phyloP scores from a whole-genome alignment of 495 filamentous ascomycete species.

The Haplographium delicatum region DNA sequence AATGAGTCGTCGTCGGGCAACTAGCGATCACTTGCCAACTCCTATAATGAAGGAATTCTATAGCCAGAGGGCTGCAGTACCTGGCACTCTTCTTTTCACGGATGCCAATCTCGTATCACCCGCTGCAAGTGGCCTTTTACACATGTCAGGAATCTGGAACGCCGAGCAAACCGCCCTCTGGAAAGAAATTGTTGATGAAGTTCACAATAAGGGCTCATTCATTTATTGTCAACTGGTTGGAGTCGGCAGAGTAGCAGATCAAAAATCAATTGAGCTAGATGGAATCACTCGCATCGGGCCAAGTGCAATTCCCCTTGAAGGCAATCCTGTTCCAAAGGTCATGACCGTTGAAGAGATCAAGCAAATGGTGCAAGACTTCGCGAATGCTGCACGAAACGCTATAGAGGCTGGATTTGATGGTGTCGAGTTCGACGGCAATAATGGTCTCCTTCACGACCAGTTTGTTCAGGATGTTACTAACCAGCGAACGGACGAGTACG shows the following conservation, averaged over 20 bases:
- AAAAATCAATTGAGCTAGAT: neutral
- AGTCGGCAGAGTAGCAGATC: slow-evolving; percentile 51
- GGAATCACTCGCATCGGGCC: neutral
- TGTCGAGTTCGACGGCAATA: neutral
- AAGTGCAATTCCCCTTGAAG: slow-evolving; percentile 26
- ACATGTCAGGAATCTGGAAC: slow-evolving; percentile 59
- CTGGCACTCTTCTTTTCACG: slow-evolving; percentile 55
- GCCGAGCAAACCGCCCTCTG: slow-evolving; percentile 56
- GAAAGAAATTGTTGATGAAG: slow-evolving; percentile 57
- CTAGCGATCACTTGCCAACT: slow-evolving; percentile 37
- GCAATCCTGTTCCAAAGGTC: slow-evolving; percentile 31
- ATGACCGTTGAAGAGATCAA: neutral
- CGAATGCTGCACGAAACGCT: neutral
- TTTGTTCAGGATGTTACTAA: neutral
- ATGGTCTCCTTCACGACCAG: neutral
- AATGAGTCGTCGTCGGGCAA: slow-evolving; percentile 38
- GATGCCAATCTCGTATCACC: slow-evolving; percentile 62
- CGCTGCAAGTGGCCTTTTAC: slow-evolving; percentile 40
- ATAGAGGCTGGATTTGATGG: slow-evolving; percentile 3
- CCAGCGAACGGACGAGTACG: slow-evolving; percentile 53
- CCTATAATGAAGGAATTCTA: slow-evolving; percentile 51
- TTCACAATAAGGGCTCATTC: slow-evolving; percentile 57
- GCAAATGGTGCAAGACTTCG: neutral
- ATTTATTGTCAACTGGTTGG: slow-evolving; percentile 66
- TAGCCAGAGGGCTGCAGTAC: slow-evolving; percentile 49